Conservation (phyloP, 2,329 filamentous ascomycete species). For the Penicillium sp. region DNA sequence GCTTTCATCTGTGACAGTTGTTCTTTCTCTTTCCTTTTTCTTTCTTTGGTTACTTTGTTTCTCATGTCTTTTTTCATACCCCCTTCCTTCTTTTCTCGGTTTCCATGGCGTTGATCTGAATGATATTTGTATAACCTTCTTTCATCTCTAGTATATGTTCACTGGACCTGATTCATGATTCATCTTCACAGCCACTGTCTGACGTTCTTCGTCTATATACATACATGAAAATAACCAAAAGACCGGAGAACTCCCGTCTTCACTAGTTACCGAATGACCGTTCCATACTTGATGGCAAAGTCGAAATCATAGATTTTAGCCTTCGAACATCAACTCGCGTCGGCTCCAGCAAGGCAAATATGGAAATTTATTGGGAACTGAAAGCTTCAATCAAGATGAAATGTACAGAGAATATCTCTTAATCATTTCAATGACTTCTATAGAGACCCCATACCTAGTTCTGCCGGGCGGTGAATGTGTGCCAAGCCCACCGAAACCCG, state of each 20-base stretch:
- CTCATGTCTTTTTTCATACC: slow-evolving; percentile 24
- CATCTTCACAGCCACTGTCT: not conserved
- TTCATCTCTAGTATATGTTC: slow-evolving; percentile 3
- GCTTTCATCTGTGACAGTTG: not conserved
- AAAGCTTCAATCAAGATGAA: no score
- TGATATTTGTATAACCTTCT: slow-evolving; percentile 9
- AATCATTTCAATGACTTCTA: not conserved
- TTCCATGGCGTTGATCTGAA: slow-evolving; percentile 5
- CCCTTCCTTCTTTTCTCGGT: slow-evolving; percentile 8
- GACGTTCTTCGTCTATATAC: not conserved
- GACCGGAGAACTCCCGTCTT: not conserved
- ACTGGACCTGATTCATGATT: not conserved
- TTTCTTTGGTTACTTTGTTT: slow-evolving; percentile 4
- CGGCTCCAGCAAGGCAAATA: not conserved
- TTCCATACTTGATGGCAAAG: not conserved
- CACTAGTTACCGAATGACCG: not conserved
- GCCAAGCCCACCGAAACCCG: slow-evolving; percentile 28
- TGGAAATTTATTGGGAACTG: not conserved
- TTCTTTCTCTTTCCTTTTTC: not conserved
- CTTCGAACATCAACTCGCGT: not conserved
- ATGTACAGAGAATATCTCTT: no score
- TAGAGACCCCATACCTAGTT: slow-evolving; percentile 2
- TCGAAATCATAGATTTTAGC: not conserved
- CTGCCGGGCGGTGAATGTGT: slow-evolving; percentile 22
- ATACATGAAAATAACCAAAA: not conserved